Conservation (phyloP, 345 rosid species). For the Citrus inodora region DNA sequence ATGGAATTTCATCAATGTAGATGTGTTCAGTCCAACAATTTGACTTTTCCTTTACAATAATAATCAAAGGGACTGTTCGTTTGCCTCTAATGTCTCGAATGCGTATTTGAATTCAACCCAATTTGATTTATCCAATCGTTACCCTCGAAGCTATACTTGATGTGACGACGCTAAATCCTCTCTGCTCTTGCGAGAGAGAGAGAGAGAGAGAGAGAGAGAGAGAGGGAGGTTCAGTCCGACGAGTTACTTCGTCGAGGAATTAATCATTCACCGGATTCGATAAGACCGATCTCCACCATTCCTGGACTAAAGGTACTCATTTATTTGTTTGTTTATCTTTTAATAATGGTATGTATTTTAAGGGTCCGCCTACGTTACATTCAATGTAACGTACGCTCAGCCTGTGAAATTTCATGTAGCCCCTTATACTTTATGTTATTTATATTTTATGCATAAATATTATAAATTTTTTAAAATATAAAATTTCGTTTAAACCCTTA, state of each 20-base stretch:
- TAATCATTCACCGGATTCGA: constrained; percentile 73
- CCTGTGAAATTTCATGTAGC: too few relatives aligned
- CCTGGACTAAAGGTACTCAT: constrained; percentile 61
- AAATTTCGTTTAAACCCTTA: too few relatives aligned
- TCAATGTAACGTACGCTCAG: too few relatives aligned
- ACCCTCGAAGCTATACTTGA: constrained; percentile 92
- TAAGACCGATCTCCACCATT: constrained; percentile 96
- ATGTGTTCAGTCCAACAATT: background rate
- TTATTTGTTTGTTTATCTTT: too few relatives aligned
- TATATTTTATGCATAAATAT: too few relatives aligned
- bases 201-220: constrained; percentile 69
- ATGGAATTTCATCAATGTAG: background rate
- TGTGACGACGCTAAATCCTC: constrained; percentile 80
- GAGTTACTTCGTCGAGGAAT: constrained; percentile 96
- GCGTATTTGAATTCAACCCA: background rate
- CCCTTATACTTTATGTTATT: too few relatives aligned
- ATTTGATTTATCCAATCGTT: constrained; percentile 24
- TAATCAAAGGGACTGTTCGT: background rate
- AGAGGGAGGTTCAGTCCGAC: constrained; percentile 95
- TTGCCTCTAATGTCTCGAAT: too few relatives aligned
- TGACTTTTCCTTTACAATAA: background rate
- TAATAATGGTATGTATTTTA: background rate
- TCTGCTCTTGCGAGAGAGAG: constrained; percentile 79
- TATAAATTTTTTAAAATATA: too few relatives aligned
- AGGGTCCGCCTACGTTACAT: too few relatives aligned